Evolutionary conservation across 2,329 filamentous ascomycete genomes (phyloP).

Genomic region (Curvularia spicifera): DNA sequence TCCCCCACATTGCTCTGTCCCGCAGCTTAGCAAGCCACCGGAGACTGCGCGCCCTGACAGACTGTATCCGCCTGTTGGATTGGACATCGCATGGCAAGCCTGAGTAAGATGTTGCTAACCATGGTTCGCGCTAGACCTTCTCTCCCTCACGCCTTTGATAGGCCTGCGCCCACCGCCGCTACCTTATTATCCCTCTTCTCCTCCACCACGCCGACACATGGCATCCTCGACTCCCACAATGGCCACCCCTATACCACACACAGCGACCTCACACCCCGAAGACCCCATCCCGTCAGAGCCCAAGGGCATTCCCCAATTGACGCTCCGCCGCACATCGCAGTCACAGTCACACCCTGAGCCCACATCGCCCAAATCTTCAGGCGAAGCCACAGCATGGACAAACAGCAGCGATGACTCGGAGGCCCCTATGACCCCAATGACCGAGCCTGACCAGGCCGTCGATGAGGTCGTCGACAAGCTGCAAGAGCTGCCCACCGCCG

Average conservation of each 20-base stretch:
- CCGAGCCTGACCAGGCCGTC: slow-evolving; percentile 50
- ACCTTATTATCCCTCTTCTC: slow-evolving; percentile 18
- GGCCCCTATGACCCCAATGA: slow-evolving; percentile 53
- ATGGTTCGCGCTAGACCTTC: slow-evolving; percentile 31
- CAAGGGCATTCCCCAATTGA: slow-evolving; percentile 42
- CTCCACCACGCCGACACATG: slow-evolving; percentile 28
- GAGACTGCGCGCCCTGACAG: not conserved
- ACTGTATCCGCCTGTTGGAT: slow-evolving; percentile 3
- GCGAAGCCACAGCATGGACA: slow-evolving; percentile 51
- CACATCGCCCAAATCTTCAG: slow-evolving; percentile 50
- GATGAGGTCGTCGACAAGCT: slow-evolving; percentile 54
- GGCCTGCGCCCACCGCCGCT: slow-evolving; percentile 12
- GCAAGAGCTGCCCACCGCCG: slow-evolving; percentile 45
- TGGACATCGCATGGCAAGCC: not conserved
- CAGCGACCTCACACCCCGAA: slow-evolving; percentile 54
- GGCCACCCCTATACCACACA: slow-evolving; percentile 47
- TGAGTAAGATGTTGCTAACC: slow-evolving; percentile 35
- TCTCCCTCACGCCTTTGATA: slow-evolving; percentile 32
- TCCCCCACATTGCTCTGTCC: slow-evolving; percentile 11
- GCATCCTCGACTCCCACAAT: slow-evolving; percentile 30
- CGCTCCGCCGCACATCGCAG: slow-evolving; percentile 8
- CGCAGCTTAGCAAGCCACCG: slow-evolving; percentile 10
- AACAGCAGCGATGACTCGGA: slow-evolving; percentile 53
- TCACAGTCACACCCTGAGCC: slow-evolving; percentile 39
- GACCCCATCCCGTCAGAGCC: slow-evolving; percentile 57